Conservation (phyloP, 306 rosid species). For the Hippophae gyantsensis region DNA sequence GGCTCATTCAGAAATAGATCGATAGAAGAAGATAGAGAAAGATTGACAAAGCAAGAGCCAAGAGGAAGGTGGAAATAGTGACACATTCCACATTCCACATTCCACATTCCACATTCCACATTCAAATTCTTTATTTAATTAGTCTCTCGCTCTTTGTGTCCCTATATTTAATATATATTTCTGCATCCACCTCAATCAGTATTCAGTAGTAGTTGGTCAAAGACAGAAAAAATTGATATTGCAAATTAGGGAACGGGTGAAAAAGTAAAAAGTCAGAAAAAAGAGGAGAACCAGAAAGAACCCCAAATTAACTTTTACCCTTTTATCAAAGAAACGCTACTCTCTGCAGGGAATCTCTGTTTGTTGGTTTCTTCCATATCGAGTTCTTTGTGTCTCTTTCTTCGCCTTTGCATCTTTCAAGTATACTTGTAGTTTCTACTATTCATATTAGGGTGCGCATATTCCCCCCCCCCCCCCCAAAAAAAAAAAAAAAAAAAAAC, state of each 20-base stretch:
- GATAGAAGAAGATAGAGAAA: conserved; percentile 5
- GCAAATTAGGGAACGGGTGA: neutral
- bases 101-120: no score
- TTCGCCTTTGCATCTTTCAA: conserved; percentile 10
- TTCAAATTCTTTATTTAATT: no score
- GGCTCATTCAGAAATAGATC: conserved; percentile 16
- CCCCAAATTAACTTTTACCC: neutral
- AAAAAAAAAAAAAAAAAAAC: no score
- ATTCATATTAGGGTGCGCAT: neutral
- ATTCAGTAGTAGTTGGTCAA: conserved; percentile 6
- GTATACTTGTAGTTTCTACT: neutral
- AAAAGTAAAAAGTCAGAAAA: neutral
- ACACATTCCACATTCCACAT: no score
- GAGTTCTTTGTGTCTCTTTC: conserved; percentile 6
- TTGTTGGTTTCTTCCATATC: conserved; percentile 16
- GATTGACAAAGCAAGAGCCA: neutral
- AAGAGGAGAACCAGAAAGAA: conserved; percentile 5
- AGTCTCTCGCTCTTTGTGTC: conserved; percentile 16
- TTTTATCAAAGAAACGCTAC: conserved; percentile 4
- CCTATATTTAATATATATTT: neutral
- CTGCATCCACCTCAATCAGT: conserved; percentile 6
- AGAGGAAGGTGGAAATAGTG: neutral
- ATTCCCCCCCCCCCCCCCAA: no score
- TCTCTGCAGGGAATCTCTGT: conserved; percentile 20
- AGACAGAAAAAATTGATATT: conserved; percentile 5